Base-by-base conservation (phyloP, 495 filamentous ascomycete genomes). In the Jackrogersella multiformis region DNA sequence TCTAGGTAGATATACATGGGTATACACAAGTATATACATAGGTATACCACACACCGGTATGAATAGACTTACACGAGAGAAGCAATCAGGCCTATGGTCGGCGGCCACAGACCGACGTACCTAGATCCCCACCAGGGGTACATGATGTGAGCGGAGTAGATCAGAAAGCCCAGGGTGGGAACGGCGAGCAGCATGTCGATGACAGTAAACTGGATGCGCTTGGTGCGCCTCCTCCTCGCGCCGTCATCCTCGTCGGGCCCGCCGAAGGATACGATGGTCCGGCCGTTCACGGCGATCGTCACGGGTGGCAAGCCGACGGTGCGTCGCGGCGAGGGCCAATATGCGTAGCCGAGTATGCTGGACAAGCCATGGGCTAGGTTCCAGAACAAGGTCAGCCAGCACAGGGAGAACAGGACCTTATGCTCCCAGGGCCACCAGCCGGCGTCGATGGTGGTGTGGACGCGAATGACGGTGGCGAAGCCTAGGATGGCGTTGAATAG, bases 391-490 rank as follows among this genome's bases (percentile, higher is more conserved):
- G 44, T 39, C 18, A 70, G 23, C 70, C 70, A 73, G 53, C 66
- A 70, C 9, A 73, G 34, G 15, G 66, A 64, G 44, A 73, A 73
- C 16, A 73, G 56, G 20, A 73, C 62, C 56, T 73, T 73, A 23
- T 73, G 63, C 56, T 73, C 66, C 70, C 70, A 73, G 16, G 70
- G 70, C 70, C 70, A 73, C 70, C 70, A 73, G 24, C 66, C 70
- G 10, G 70, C 70, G 28, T 73, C 70, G 44, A 73, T 70, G n/a
- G 59, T 49, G 4, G 70, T 67, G 63, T 73, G 70, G 3, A 73
- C 55, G 0, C 66, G 63, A 7, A 70, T 63, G 4, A 73, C 70
- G 1, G 70, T 73, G 48, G 59, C 70, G 7, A 73, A 28, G 56
- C 66, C 66, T 3, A 73, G 59, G 2, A 70, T 36, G 4, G 70